A percentile compares a stretch with the other conserved stretches of the same genome.
Conservation (phyloP, 2,329 filamentous ascomycete genomes). For the Clonostachys rhizophaga region DNA sequence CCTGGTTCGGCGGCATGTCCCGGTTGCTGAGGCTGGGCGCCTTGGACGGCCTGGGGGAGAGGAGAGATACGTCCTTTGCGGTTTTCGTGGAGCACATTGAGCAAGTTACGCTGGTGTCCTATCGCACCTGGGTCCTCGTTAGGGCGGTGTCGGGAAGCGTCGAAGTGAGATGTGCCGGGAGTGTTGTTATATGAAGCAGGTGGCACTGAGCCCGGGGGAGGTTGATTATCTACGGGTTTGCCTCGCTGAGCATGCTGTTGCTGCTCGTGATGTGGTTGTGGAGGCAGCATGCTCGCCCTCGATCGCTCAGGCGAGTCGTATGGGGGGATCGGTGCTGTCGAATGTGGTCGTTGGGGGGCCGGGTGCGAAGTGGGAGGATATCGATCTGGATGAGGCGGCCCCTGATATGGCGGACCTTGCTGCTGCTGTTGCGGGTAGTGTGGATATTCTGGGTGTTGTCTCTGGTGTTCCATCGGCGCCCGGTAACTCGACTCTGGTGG, state of each 20-base stretch:
- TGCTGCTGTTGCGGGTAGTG: constrained; percentile 25
- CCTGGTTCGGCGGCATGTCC: constrained; percentile 78
- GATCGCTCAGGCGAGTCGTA: constrained; percentile 49
- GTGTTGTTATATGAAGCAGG: constrained; percentile 42
- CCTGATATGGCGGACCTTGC: constrained; percentile 20
- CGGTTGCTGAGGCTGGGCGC: constrained; percentile 75
- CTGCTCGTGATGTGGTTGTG: constrained; percentile 27
- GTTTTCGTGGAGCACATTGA: constrained; percentile 78
- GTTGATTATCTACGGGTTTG: constrained; percentile 8
- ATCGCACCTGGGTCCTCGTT: constrained; percentile 50
- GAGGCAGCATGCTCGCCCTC: constrained; percentile 31
- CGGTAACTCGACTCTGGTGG: constrained; percentile 23
- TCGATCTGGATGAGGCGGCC: constrained; percentile 19
- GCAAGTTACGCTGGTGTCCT: constrained; percentile 56
- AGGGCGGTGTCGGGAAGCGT: constrained; percentile 25
- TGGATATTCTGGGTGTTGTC: constrained; percentile 41
- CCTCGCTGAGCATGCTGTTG: constrained; percentile 17
- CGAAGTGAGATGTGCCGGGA: constrained; percentile 33
- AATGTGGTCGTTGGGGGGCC: constrained; percentile 17
- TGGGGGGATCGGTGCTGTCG: constrained; percentile 17
- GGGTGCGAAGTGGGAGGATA: constrained; percentile 27
- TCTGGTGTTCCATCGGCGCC: constrained; percentile 31
- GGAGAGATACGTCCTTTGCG: constrained; percentile 82
- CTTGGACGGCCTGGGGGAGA: constrained; percentile 88
- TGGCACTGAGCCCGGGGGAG: constrained; percentile 24